phyloP scores from a whole-genome alignment of 345 rosid species.

The Murraya koenigii region DNA sequence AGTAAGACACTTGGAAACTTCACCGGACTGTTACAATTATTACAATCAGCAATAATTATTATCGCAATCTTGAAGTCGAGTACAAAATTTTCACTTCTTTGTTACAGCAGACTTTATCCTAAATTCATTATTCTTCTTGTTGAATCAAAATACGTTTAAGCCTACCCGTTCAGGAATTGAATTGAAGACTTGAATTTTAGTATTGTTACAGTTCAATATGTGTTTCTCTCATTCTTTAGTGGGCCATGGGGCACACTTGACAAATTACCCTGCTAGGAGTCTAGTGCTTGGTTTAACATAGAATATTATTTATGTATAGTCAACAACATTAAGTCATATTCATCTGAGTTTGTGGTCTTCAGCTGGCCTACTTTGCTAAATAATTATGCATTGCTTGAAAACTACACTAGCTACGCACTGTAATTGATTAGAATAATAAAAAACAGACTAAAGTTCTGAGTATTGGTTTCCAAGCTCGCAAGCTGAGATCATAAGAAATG shows the following conservation, averaged over 20 bases:
- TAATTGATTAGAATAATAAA: neutral
- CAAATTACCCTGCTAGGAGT: too few relatives aligned
- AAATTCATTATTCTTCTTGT: neutral
- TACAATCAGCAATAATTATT: slow-evolving; percentile 14
- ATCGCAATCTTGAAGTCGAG: neutral
- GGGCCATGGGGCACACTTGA: too few relatives aligned
- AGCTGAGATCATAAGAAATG: neutral
- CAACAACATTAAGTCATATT: too few relatives aligned
- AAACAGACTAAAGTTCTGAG: neutral
- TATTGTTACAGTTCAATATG: too few relatives aligned
- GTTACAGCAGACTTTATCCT: neutral
- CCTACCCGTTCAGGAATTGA: neutral
- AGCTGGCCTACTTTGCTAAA: too few relatives aligned
- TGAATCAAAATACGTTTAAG: neutral
- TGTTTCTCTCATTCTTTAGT: too few relatives aligned
- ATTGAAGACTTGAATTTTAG: neutral
- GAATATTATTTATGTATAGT: too few relatives aligned
- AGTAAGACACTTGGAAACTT: neutral
- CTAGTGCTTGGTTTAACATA: too few relatives aligned
- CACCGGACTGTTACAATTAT: slow-evolving; percentile 15
- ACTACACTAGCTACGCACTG: too few relatives aligned
- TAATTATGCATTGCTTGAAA: too few relatives aligned
- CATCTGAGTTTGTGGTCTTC: too few relatives aligned
- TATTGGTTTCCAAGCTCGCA: neutral
- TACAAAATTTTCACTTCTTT: too few relatives aligned